These are phyloP conservation scores for Miamiensis avidus DNA, from an alignment of 169 alveolate genomes.

Conservation along the genomic window DNA sequence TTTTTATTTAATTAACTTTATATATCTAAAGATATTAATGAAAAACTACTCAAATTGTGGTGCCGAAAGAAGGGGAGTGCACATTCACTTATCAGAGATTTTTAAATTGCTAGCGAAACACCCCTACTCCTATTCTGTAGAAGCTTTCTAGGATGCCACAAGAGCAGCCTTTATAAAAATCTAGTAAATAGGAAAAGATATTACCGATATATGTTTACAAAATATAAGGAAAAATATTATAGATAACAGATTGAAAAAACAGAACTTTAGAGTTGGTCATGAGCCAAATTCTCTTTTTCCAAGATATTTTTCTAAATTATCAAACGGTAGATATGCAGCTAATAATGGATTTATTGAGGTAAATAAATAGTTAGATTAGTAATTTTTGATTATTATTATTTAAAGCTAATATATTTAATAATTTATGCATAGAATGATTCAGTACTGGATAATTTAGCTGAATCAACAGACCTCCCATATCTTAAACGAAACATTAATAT, in stretches of 20 bases:
- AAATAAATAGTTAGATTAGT: slow-evolving; percentile 40
- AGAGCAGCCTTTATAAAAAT: too few relatives aligned
- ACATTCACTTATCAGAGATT: too few relatives aligned
- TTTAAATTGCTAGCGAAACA: too few relatives aligned
- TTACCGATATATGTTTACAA: too few relatives aligned
- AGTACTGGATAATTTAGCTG: slow-evolving; percentile 88
- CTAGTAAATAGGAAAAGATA: neutral
- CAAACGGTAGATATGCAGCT: slow-evolving; percentile 39
- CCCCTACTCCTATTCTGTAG: neutral
- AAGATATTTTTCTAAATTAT: slow-evolving; percentile 73
- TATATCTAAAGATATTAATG: neutral
- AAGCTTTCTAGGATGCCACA: neutral
- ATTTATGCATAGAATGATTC: slow-evolving; percentile 4
- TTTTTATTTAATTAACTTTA: too few relatives aligned
- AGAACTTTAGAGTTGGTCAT: slow-evolving; percentile 56
- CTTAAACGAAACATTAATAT: slow-evolving; percentile 86
- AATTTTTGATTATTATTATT: slow-evolving; percentile 32
- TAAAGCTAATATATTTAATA: too few relatives aligned
- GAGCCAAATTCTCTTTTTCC: slow-evolving; percentile 63
- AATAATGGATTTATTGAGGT: slow-evolving; percentile 43
- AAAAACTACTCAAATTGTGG: neutral
- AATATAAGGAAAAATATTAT: slow-evolving; percentile 9
- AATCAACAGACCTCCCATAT: slow-evolving; percentile 88
- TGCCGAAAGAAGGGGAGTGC: neutral
- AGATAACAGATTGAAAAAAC: slow-evolving; percentile 61